These are phyloP conservation scores for Vigna trinervia DNA, from an alignment of 306 rosid genomes.

Conservation along the genomic window DNA sequence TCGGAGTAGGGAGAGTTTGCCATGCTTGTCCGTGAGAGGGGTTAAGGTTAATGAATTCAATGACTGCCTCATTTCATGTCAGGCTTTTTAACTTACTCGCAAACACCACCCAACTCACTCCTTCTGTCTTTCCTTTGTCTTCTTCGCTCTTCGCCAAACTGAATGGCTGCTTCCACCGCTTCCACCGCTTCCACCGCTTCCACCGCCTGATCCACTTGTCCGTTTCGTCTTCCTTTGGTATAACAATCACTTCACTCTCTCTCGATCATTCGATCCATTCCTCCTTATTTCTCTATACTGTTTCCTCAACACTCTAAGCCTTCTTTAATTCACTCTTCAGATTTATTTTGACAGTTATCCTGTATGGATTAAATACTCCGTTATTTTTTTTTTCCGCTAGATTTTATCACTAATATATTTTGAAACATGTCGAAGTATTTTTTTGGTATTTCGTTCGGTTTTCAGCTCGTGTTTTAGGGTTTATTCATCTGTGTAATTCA, in stretches of 20 bases:
- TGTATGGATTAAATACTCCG: background rate
- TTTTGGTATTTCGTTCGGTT: conserved; percentile 24
- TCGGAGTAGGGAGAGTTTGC: conserved; percentile 40
- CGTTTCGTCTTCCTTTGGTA: conserved; percentile 42
- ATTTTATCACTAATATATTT: background rate
- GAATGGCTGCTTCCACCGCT: background rate
- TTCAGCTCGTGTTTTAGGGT: background rate
- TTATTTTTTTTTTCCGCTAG: conserved; percentile 3
- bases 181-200: background rate
- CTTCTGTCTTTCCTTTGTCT: conserved; percentile 2
- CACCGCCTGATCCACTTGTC: conserved; percentile 38
- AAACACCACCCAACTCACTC: background rate
- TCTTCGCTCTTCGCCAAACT: conserved; percentile 17
- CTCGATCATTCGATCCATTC: conserved; percentile 30
- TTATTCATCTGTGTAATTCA: too few relatives aligned
- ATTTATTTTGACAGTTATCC: conserved; percentile 23
- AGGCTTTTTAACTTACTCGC: background rate
- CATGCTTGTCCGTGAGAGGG: conserved; percentile 56
- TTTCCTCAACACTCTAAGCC: background rate
- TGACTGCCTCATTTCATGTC: background rate
- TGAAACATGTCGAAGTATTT: background rate
- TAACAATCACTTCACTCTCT: conserved; percentile 24
- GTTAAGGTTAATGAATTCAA: background rate
- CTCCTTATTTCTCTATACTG: background rate
- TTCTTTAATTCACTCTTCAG: background rate